phyloP scores from a whole-genome alignment of 306 rosid species.

The Malus sieversii region DNA sequence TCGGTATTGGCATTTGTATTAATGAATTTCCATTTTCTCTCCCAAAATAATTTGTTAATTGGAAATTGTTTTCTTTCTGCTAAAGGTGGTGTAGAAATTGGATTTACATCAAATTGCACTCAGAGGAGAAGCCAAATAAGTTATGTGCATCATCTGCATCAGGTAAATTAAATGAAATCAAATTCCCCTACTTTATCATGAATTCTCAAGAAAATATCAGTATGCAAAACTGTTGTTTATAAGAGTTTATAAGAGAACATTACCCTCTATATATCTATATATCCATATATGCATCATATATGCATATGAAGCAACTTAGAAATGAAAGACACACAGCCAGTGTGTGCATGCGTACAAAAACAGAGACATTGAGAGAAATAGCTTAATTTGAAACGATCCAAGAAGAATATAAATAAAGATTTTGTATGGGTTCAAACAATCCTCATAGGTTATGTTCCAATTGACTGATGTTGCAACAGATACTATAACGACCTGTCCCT shows the following conservation, averaged over 20 bases:
- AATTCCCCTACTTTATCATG: conserved; percentile 1
- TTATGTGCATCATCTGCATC: conserved; percentile 67
- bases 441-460: neutral
- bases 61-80: no score
- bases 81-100: no score
- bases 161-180: conserved; percentile 11
- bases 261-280: neutral
- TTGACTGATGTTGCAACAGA: neutral
- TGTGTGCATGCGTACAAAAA: neutral
- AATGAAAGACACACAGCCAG: neutral
- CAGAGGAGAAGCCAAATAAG: conserved; percentile 92
- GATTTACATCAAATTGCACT: conserved; percentile 56
- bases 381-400: neutral
- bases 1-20: no score
- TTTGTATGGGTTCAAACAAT: neutral
- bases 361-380: neutral
- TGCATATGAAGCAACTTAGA: neutral
- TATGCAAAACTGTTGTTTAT: neutral
- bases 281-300: no score
- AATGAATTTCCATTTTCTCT: no score
- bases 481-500: no score
- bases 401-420: neutral
- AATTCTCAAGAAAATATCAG: neutral
- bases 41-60: no score
- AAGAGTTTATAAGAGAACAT: neutral